A percentile compares a stretch with the other conserved stretches of the same genome.
Conservation (phyloP, 352 stramenopile genomes). For the Phytopythium mirpurense region DNA sequence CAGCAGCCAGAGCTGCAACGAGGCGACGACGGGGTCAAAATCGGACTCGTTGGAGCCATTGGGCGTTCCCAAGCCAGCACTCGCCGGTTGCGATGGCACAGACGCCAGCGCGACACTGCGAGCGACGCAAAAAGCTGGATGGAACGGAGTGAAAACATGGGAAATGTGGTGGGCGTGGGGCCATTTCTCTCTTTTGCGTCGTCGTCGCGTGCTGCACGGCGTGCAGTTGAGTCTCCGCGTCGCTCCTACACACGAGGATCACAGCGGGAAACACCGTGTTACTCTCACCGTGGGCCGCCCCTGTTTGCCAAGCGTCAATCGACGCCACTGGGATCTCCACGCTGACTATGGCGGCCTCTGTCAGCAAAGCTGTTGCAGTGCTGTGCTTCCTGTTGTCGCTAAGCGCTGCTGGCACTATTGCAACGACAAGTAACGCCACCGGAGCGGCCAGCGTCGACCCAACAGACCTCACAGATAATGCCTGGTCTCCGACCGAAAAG, state of each 20-base stretch:
- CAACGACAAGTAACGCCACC: neutral
- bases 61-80: too few relatives aligned
- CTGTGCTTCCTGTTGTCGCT: neutral
- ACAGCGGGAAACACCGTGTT: neutral
- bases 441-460: neutral
- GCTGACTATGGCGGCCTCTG: neutral
- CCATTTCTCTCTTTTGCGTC: constrained; percentile 3
- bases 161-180: neutral
- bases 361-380: neutral
- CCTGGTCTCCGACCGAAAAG: neutral
- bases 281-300: too few relatives aligned
- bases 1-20: too few relatives aligned
- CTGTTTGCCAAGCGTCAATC: neutral
- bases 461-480: neutral
- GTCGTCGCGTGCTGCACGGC: neutral
- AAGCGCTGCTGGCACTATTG: neutral
- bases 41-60: neutral
- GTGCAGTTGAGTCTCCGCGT: neutral
- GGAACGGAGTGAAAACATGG: too few relatives aligned
- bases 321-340: too few relatives aligned
- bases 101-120: neutral
- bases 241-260: neutral
- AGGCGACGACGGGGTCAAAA: neutral
- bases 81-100: neutral
- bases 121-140: too few relatives aligned